Evolutionary conservation across 2,329 filamentous ascomycete genomes (phyloP), one percentile per base, ranked within the genome.

Genomic region (Chrysoporthe austroafricana): DNA sequence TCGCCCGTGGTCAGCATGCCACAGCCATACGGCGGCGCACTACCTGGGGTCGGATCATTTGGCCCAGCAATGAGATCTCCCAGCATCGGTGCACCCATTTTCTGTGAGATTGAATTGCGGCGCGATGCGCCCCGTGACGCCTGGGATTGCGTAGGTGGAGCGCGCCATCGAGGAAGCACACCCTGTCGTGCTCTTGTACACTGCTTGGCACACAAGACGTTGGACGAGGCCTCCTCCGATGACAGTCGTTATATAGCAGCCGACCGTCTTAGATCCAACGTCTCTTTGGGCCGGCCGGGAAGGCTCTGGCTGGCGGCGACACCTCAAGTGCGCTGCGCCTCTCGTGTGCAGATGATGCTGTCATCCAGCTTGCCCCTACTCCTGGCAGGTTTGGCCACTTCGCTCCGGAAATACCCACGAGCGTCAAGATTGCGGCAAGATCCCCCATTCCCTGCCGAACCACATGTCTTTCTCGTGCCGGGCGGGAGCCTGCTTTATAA

Each of bases 401-500:
- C 11, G 14, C 44, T 4, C 44, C 4, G 6, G 44, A 4, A 46
- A 14, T 14, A 46, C 18, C 18, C 4, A 46, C 36, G 36, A 39
- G 36, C 6, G 56, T 39, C 34, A 34, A 39, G 18, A 58, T 39
- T 8, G 5, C 56, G 9, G 34, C 34, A 6, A 39, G 16, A 7
- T 4, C 34, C 44, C 44, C 32, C n/a, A 13, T 14, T 39, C 43
- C n/a, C 44, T 50, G 32, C 8, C 36, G 39, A 11, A 60, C 34
- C 50, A 52, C 34, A 34, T 34, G 43, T 21, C 50, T 52, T 61
- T 50, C 43, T 18, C 43, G 32, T 61, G 36, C 59, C 34, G 57
- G 4, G 50, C 54, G 39, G 67, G 46, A 66, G 39, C 26, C 46
- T 66, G 63, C 67, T 61, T 59, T 34, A 62, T 44, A 68, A 68